Evolutionary conservation across 1,284 basidiomycete species (phyloP).

Genomic region (Ustilago shanxiensis): DNA sequence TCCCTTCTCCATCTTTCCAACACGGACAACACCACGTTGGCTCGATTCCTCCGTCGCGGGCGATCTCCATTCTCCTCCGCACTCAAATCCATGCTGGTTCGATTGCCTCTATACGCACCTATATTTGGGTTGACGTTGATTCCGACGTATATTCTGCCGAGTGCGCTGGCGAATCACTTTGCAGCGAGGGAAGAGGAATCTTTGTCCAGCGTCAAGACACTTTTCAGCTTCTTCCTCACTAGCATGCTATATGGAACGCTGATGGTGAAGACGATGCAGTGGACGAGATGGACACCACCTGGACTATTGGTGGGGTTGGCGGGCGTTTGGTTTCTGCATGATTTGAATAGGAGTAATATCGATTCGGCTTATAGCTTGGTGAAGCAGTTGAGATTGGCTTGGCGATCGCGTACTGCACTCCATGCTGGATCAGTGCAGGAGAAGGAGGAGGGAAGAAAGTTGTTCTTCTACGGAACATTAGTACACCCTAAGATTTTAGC

Average conservation of each 20-base stretch:
- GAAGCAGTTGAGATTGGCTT: constrained; percentile 34
- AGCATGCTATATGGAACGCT: constrained; percentile 20
- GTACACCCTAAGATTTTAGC: constrained; percentile 56
- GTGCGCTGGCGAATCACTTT: constrained; percentile 35
- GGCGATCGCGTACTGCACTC: constrained; percentile 20
- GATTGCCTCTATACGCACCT: constrained; percentile 33
- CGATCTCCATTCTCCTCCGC: background rate
- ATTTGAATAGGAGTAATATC: constrained; percentile 26
- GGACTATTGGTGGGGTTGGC: constrained; percentile 38
- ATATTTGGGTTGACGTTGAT: constrained; percentile 32
- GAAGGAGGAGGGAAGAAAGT: background rate
- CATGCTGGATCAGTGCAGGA: background rate
- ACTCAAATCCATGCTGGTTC: constrained; percentile 16
- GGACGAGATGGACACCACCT: constrained; percentile 29
- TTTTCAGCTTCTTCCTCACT: constrained; percentile 38
- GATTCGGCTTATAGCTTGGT: constrained; percentile 32
- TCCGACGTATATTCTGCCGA: constrained; percentile 41
- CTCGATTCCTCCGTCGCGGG: background rate
- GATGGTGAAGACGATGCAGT: constrained; percentile 33
- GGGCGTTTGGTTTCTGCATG: constrained; percentile 33
- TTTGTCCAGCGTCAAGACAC: constrained; percentile 40
- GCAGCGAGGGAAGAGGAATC: constrained; percentile 46
- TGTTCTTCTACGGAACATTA: constrained; percentile 62
- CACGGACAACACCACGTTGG: constrained; percentile 25
- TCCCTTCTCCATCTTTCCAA: constrained; percentile 27